Conservation (phyloP, 1,139 yeast species). For the Lodderomyces theae region DNA sequence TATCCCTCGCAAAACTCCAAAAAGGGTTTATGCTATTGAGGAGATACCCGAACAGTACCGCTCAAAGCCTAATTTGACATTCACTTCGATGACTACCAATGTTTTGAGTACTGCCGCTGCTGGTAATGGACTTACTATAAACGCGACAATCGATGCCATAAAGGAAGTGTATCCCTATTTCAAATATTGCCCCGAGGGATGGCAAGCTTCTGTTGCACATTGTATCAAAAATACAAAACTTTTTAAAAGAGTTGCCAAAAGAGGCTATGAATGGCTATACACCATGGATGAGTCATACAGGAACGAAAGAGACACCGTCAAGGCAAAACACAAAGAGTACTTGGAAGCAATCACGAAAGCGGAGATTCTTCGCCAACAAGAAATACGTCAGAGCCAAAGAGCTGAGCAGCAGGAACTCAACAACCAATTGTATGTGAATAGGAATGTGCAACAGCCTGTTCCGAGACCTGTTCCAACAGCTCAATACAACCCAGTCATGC, state of each 20-base stretch:
- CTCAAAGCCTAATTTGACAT: constrained; percentile 76
- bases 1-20: constrained; percentile 41
- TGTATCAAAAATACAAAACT: constrained; percentile 82
- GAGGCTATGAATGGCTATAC: constrained; percentile 79
- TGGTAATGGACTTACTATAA: constrained; percentile 63
- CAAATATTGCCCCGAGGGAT: constrained; percentile 91
- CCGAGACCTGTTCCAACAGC: neutral
- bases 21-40: constrained; percentile 60
- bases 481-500: neutral
- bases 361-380: constrained; percentile 53
- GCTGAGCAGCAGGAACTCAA: constrained; percentile 24
- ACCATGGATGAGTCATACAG: constrained; percentile 82
- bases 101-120: constrained; percentile 68
- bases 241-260: constrained; percentile 69
- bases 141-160: constrained; percentile 83
- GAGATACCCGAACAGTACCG: constrained; percentile 88
- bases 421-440: constrained; percentile 22
- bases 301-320: constrained; percentile 73
- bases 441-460: neutral
- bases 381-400: constrained; percentile 43
- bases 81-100: constrained; percentile 74
- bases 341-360: constrained; percentile 59
- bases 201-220: constrained; percentile 95
- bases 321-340: constrained; percentile 65
- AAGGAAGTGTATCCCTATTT: constrained; percentile 88